Conservation (phyloP, 2,329 filamentous ascomycete genomes). For the Colletotrichum orchidophilum region DNA sequence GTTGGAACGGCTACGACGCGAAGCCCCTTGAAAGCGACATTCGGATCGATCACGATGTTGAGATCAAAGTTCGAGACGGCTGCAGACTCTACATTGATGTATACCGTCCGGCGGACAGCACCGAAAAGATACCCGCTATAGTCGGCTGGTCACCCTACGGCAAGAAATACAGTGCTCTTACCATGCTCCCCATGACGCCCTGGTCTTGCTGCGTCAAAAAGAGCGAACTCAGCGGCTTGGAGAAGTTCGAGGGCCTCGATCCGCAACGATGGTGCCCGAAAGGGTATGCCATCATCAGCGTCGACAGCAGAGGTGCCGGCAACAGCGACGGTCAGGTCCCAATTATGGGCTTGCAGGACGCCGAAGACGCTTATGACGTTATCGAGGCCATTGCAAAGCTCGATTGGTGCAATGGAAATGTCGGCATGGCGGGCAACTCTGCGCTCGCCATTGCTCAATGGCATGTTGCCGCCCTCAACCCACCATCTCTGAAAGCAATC, state of each 20-base stretch:
- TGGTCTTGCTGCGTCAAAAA: slow-evolving; percentile 37
- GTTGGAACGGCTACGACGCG: slow-evolving; percentile 48
- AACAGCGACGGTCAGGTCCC: slow-evolving; percentile 36
- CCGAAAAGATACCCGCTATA: slow-evolving; percentile 51
- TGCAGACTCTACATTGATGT: slow-evolving; percentile 53
- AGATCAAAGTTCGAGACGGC: slow-evolving; percentile 54
- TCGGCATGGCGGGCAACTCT: slow-evolving; percentile 45
- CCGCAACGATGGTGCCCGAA: slow-evolving; percentile 41
- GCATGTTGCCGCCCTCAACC: slow-evolving; percentile 36
- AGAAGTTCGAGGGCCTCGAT: slow-evolving; percentile 40
- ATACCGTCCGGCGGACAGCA: slow-evolving; percentile 50
- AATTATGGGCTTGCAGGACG: slow-evolving; percentile 43
- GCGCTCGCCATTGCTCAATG: slow-evolving; percentile 39
- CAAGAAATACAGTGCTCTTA: slow-evolving; percentile 53
- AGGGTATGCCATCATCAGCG: slow-evolving; percentile 47
- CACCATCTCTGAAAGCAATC: slow-evolving; percentile 37
- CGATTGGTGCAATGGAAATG: slow-evolving; percentile 43
- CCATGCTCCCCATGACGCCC: slow-evolving; percentile 44
- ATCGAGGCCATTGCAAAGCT: slow-evolving; percentile 42
- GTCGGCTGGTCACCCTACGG: slow-evolving; percentile 57
- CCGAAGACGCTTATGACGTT: slow-evolving; percentile 41
- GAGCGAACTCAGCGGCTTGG: slow-evolving; percentile 36
- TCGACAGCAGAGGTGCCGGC: slow-evolving; percentile 45
- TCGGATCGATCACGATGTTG: slow-evolving; percentile 54
- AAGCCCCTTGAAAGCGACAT: slow-evolving; percentile 47